These are phyloP conservation scores for Pseudonectria buxi DNA, from an alignment of 2,329 filamentous ascomycete species.

Conservation along the genomic window DNA sequence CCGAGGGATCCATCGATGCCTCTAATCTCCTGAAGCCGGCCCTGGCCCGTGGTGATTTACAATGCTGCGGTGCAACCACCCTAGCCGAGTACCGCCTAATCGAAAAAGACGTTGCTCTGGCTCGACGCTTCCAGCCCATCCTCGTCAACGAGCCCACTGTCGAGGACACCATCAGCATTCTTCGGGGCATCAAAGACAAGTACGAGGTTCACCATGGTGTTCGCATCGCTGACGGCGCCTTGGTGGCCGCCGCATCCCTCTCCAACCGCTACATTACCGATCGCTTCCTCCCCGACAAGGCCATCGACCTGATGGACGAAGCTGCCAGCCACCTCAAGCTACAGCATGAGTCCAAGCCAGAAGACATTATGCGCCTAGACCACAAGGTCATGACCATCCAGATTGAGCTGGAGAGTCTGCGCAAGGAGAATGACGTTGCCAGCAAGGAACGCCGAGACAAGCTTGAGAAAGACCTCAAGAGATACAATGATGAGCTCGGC, in stretches of 20 bases:
- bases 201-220: conserved; percentile 98
- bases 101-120: conserved; percentile 91
- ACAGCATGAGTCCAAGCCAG: conserved; percentile 95
- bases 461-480: conserved; percentile 68
- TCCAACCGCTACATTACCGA: conserved; percentile 97
- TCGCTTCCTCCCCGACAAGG: conserved; percentile 91
- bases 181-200: conserved; percentile 93
- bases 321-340: conserved; percentile 83
- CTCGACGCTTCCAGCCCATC: conserved; percentile 89
- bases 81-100: conserved; percentile 87
- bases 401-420: conserved; percentile 88
- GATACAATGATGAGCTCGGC: conserved; percentile 69
- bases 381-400: conserved; percentile 96
- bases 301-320: conserved; percentile 94
- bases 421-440: conserved; percentile 87
- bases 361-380: conserved; percentile 86
- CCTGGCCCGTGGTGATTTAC: conserved; percentile 83
- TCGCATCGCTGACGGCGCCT: conserved; percentile 81
- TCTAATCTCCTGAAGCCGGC: conserved; percentile 93
- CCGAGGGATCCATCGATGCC: conserved; percentile 93
- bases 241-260: conserved; percentile 86
- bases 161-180: conserved; percentile 87
- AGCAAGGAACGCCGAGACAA: conserved; percentile 84
- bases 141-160: conserved; percentile 87
- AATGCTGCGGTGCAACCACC: conserved; percentile 93